Conservation (phyloP, 1,139 yeast species). For the Geotrichum klebahnii region DNA sequence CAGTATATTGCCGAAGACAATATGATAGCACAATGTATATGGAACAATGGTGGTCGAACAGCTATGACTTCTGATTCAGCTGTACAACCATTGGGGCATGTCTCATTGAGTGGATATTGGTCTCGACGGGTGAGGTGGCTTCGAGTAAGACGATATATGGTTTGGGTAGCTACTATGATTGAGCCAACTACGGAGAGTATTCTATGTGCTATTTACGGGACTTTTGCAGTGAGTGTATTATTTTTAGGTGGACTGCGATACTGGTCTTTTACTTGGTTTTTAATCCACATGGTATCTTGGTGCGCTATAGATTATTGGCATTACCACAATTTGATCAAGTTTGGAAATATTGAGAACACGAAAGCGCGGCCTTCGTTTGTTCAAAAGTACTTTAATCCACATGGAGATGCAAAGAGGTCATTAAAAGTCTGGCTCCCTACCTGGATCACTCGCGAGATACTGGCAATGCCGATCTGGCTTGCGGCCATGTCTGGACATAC, state of each 20-base stretch:
- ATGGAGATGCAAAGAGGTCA: no score
- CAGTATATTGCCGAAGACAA: slow-evolving; percentile 88
- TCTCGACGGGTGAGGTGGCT: slow-evolving; percentile 77
- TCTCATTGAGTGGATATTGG: slow-evolving; percentile 52
- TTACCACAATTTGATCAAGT: slow-evolving; percentile 46
- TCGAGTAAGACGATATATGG: slow-evolving; percentile 87
- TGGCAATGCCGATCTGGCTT: slow-evolving; percentile 84
- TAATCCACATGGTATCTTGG: slow-evolving; percentile 62
- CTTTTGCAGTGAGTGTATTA: slow-evolving; percentile 58
- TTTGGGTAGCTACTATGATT: slow-evolving; percentile 70
- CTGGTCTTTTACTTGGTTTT: slow-evolving; percentile 43
- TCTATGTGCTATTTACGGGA: slow-evolving; percentile 60
- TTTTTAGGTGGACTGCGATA: slow-evolving; percentile 29
- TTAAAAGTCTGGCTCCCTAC: slow-evolving; percentile 43
- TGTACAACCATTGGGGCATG: slow-evolving; percentile 65
- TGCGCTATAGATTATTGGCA: slow-evolving; percentile 59
- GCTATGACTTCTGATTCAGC: slow-evolving; percentile 76
- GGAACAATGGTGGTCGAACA: slow-evolving; percentile 58
- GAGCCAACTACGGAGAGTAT: slow-evolving; percentile 86
- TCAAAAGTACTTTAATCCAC: slow-evolving; percentile 30
- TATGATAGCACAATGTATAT: slow-evolving; percentile 82
- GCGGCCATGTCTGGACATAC: slow-evolving; percentile 73
- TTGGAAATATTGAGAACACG: slow-evolving; percentile 33
- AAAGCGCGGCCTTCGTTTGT: slow-evolving; percentile 34
- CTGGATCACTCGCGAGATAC: slow-evolving; percentile 66